Evolutionary conservation across 192 early-diverging fungal species (phyloP).

Genomic region (Rhizophlyctis rosea): DNA sequence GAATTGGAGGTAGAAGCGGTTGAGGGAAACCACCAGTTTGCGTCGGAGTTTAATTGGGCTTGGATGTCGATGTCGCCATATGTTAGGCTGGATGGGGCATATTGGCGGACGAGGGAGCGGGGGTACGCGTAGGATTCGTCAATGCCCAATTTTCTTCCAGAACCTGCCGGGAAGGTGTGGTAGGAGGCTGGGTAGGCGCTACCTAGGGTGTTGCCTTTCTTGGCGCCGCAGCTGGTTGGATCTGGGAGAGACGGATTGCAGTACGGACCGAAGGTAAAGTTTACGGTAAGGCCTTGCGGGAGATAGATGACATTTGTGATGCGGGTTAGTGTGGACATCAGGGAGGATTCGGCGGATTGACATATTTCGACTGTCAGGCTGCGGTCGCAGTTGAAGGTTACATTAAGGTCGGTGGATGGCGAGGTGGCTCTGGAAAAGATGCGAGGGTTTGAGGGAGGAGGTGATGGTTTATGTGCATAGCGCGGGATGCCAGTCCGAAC

Average conservation of each 20-base stretch:
- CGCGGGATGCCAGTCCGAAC: no score
- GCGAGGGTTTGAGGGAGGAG: no score
- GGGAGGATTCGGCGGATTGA: slow-evolving; percentile 16
- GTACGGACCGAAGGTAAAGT: slow-evolving; percentile 14
- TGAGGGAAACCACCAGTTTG: slow-evolving; percentile 39
- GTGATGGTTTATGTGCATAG: no score
- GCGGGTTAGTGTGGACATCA: slow-evolving; percentile 16
- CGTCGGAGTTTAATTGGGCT: slow-evolving; percentile 37
- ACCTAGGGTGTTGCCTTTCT: slow-evolving; percentile 24
- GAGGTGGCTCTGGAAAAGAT: no score
- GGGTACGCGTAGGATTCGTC: slow-evolving; percentile 39
- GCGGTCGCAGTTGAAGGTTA: background rate
- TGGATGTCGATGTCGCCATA: slow-evolving; percentile 27
- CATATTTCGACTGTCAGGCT: background rate
- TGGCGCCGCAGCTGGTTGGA: slow-evolving; percentile 11
- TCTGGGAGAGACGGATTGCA: slow-evolving; percentile 11
- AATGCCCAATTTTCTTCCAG: slow-evolving; percentile 21
- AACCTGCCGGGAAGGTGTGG: slow-evolving; percentile 11
- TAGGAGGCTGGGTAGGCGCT: slow-evolving; percentile 28
- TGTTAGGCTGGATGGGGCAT: slow-evolving; percentile 25
- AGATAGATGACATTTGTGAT: slow-evolving; percentile 27
- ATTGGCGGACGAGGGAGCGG: slow-evolving; percentile 29
- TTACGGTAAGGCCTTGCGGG: slow-evolving; percentile 15
- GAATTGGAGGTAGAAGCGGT: slow-evolving; percentile 4
- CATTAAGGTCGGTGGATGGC: no score